A percentile compares a stretch with the other conserved stretches of the same genome.
These are phyloP conservation scores for Citrus glauca DNA, from an alignment of 345 rosid genomes.

Conservation along the genomic window DNA sequence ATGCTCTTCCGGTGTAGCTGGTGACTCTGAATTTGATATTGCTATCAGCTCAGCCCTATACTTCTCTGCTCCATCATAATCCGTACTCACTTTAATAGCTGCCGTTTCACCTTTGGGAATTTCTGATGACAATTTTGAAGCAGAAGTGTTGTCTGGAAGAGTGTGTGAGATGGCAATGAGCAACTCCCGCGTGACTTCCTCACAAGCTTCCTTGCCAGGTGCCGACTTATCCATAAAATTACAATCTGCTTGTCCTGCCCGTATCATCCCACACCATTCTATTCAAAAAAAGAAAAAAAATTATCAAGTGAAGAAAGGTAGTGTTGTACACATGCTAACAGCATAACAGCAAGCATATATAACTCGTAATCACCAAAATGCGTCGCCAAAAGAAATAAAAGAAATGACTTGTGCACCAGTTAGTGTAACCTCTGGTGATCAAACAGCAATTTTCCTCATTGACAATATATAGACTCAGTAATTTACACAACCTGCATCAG, in stretches of 20 bases:
- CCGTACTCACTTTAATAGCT: background rate
- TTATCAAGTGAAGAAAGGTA: background rate
- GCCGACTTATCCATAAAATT: constrained; percentile 29
- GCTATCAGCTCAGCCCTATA: constrained; percentile 26
- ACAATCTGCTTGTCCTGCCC: constrained; percentile 9
- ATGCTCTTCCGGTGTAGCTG: background rate
- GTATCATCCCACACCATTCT: background rate
- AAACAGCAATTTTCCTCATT: background rate
- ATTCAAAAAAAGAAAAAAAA: background rate
- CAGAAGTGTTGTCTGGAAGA: constrained; percentile 12
- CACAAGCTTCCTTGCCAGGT: constrained; percentile 10
- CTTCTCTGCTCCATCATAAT: constrained; percentile 25
- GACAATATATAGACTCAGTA: background rate
- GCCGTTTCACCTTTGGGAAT: background rate
- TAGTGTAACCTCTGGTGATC: background rate
- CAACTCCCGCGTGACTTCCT: constrained; percentile 27
- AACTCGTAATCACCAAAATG: background rate
- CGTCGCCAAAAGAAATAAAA: background rate
- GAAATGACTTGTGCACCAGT: background rate
- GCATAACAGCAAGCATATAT: background rate
- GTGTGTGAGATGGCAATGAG: constrained; percentile 24
- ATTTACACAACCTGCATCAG: background rate
- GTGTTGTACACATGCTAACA: background rate
- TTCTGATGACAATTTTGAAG: background rate
- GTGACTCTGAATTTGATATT: constrained; percentile 17